Percentiles rank a stretch among this genome's conserved stretches.
Conservation (phyloP, 78 protist genomes). For the Tieghemostelium lacteum region DNA sequence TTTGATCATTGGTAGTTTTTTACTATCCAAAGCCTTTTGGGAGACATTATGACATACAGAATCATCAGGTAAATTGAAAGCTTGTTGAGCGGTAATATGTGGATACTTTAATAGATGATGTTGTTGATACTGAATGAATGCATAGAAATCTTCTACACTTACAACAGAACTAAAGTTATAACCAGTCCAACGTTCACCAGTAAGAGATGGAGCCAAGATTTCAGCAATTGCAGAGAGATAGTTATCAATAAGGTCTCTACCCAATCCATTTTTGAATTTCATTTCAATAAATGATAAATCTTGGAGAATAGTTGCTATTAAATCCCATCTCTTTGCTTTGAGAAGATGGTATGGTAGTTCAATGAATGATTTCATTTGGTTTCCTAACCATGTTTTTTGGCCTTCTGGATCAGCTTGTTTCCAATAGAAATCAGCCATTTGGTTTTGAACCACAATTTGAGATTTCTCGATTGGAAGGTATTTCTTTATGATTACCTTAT, state of each 20-base stretch:
- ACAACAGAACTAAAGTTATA: constrained; percentile 24
- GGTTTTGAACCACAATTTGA: constrained; percentile 14
- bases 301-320: constrained; percentile 3
- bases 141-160: constrained; percentile 33
- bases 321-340: constrained; percentile 48
- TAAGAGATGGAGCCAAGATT: constrained; percentile 28
- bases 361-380: constrained; percentile 5
- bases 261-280: constrained; percentile 18
- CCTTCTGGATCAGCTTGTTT: constrained; percentile 8
- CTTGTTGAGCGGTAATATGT: constrained; percentile 35
- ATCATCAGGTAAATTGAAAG: constrained; percentile 64
- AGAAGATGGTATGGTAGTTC: constrained; percentile 63
- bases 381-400: constrained; percentile 4
- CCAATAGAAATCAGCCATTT: constrained; percentile 28
- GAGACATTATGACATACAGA: constrained; percentile 22
- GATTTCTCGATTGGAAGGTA: constrained; percentile 51
- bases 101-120: constrained; percentile 47
- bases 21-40: background rate
- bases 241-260: constrained; percentile 25
- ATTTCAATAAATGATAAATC: constrained; percentile 54
- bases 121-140: constrained; percentile 50
- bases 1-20: constrained; percentile 4
- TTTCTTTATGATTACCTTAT: constrained; percentile 13
- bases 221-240: background rate
- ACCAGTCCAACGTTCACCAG: constrained; percentile 72